Percentiles rank a stretch among this genome's conserved stretches.
These are phyloP conservation scores for Alternaria novae-zelandiae DNA, from an alignment of 2,329 filamentous ascomycete genomes.

Conservation along the genomic window DNA sequence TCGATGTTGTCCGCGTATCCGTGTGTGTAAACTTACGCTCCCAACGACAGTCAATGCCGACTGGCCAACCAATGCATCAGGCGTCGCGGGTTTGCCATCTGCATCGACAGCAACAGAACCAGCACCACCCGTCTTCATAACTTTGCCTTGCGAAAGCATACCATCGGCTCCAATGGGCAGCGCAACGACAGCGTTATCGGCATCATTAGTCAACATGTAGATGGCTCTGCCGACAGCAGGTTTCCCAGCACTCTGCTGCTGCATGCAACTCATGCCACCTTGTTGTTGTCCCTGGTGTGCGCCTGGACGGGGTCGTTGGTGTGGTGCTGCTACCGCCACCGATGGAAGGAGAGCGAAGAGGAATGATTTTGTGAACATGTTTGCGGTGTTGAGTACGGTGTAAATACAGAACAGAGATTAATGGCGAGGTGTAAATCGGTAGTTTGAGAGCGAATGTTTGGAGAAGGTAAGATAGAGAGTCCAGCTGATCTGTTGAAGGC, in stretches of 20 bases:
- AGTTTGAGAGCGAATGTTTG: background rate
- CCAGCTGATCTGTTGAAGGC: background rate
- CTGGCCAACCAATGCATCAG: slow-evolving; percentile 62
- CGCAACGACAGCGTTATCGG: slow-evolving; percentile 58
- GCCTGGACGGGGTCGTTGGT: background rate
- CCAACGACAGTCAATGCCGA: slow-evolving; percentile 58
- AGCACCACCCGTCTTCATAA: slow-evolving; percentile 56
- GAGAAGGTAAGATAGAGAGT: background rate
- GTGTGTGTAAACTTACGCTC: slow-evolving; percentile 57
- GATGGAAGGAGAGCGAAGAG: slow-evolving; percentile 8
- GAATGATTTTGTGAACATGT: background rate
- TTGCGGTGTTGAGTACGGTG: background rate
- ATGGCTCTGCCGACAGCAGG: slow-evolving; percentile 53
- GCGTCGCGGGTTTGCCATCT: slow-evolving; percentile 46
- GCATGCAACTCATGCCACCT: slow-evolving; percentile 4
- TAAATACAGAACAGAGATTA: background rate
- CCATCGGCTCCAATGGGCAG: slow-evolving; percentile 58
- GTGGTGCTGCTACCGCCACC: slow-evolving; percentile 8
- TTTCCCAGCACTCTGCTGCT: slow-evolving; percentile 1
- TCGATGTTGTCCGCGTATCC: background rate
- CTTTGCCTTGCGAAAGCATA: slow-evolving; percentile 52
- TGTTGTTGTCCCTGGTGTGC: background rate
- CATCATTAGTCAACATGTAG: slow-evolving; percentile 64
- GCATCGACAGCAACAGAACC: slow-evolving; percentile 53
- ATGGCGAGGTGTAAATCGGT: background rate